Percentiles rank a stretch among this genome's conserved stretches.
phyloP scores from a whole-genome alignment of 2,329 filamentous ascomycete genomes.

The Neofusicoccum sp. region DNA sequence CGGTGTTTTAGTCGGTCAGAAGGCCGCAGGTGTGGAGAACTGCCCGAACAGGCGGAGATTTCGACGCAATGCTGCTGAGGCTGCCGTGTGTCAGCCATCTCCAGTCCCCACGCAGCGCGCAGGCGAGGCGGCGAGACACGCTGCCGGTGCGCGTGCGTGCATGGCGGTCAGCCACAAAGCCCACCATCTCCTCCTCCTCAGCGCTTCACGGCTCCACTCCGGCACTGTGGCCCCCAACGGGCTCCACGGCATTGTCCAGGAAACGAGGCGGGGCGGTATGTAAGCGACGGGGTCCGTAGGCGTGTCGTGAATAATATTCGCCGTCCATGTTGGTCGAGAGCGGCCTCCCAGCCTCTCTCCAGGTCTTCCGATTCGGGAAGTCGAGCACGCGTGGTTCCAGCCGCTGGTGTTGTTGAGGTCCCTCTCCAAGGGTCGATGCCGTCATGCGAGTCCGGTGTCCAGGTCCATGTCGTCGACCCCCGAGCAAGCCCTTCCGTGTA shows the following conservation, averaged over 20 bases:
- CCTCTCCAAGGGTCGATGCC: neutral
- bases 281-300: neutral
- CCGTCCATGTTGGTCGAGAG: neutral
- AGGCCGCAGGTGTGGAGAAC: slow-evolving; percentile 8
- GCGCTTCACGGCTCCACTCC: slow-evolving; percentile 10
- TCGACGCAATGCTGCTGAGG: neutral
- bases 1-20: neutral
- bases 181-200: neutral
- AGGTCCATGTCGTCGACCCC: neutral
- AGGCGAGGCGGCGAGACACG: slow-evolving; percentile 1
- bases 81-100: slow-evolving; percentile 11
- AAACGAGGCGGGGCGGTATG: neutral
- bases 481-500: neutral
- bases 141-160: neutral
- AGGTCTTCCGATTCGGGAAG: neutral
- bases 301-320: neutral
- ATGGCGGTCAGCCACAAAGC: slow-evolving; percentile 3
- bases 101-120: slow-evolving; percentile 3
- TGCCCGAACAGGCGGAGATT: neutral
- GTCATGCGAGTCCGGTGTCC: neutral
- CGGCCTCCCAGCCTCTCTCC: neutral
- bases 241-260: neutral
- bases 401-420: neutral
- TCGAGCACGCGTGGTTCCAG: neutral
- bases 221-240: slow-evolving; percentile 6